Conservation (phyloP, 2,329 filamentous ascomycete species). For the Colletotrichum destructivum region DNA sequence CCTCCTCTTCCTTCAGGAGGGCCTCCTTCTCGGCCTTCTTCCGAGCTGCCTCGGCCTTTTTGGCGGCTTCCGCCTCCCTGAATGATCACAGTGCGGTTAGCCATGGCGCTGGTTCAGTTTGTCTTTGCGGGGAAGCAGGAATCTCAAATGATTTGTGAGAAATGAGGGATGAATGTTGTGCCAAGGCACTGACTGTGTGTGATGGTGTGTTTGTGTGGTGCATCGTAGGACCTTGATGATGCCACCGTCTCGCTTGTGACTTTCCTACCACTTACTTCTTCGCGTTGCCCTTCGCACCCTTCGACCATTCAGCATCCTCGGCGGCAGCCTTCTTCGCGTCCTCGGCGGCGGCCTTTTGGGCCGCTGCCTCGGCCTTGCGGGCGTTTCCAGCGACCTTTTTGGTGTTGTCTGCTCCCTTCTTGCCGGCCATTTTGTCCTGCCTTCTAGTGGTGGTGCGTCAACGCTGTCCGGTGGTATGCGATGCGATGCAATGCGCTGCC, state of each 20-base stretch:
- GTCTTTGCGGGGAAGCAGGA: constrained; percentile 15
- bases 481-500: constrained; percentile 31
- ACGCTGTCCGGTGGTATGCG: constrained; percentile 1
- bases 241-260: background rate
- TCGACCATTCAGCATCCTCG: constrained; percentile 85
- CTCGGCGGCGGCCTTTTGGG: constrained; percentile 81
- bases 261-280: constrained; percentile 82
- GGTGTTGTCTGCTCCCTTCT: constrained; percentile 81
- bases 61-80: constrained; percentile 88
- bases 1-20: constrained; percentile 86
- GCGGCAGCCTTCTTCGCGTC: constrained; percentile 75
- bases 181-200: constrained; percentile 4
- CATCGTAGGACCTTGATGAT: background rate
- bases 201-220: constrained; percentile 12
- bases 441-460: constrained; percentile 15
- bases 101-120: constrained; percentile 15
- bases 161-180: constrained; percentile 16
- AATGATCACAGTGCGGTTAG: constrained; percentile 27
- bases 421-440: constrained; percentile 72
- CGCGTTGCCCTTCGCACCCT: constrained; percentile 85
- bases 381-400: constrained; percentile 94
- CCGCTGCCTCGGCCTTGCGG: constrained; percentile 90
- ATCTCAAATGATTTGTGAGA: constrained; percentile 15
- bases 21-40: constrained; percentile 96
- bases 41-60: constrained; percentile 84